phyloP scores from a whole-genome alignment of 116 monocot genomes.

The Zostera marina region DNA sequence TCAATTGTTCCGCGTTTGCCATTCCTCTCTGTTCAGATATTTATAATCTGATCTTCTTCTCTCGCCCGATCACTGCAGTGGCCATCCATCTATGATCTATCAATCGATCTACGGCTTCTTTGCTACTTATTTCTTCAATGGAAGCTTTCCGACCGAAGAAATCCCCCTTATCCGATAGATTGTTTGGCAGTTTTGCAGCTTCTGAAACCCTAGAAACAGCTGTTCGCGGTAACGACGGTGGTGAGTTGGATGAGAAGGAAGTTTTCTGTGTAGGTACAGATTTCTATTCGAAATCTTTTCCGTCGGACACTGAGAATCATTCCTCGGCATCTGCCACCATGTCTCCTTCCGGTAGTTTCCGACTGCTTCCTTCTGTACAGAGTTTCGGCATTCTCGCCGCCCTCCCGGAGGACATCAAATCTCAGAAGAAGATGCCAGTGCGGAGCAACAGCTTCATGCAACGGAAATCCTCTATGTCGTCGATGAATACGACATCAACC shows the following conservation, averaged over 20 bases:
- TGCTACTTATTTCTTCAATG: background rate
- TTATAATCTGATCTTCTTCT: no score
- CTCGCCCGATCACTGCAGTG: no score
- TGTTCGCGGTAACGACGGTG: constrained; percentile 3
- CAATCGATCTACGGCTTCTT: no score
- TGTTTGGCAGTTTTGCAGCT: constrained; percentile 6
- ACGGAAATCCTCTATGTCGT: constrained; percentile 7
- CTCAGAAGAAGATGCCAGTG: background rate
- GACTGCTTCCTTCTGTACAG: constrained; percentile 10
- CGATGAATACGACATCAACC: constrained; percentile 10
- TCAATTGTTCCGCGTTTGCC: no score
- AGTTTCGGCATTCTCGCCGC: constrained; percentile 41
- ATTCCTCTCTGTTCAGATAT: no score
- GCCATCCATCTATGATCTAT: no score
- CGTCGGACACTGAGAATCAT: background rate
- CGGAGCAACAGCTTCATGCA: constrained; percentile 9
- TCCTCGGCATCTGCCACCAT: background rate
- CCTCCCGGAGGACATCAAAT: constrained; percentile 19
- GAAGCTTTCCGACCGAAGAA: constrained; percentile 9
- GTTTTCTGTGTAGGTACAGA: constrained; percentile 22
- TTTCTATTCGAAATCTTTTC: constrained; percentile 1
- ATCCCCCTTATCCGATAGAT: constrained; percentile 14
- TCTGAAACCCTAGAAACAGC: background rate
- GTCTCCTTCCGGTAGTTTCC: constrained; percentile 6
- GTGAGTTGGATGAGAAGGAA: constrained; percentile 43